phyloP scores from a whole-genome alignment of 106 monocot genomes.

The Cymbidium sinense region DNA sequence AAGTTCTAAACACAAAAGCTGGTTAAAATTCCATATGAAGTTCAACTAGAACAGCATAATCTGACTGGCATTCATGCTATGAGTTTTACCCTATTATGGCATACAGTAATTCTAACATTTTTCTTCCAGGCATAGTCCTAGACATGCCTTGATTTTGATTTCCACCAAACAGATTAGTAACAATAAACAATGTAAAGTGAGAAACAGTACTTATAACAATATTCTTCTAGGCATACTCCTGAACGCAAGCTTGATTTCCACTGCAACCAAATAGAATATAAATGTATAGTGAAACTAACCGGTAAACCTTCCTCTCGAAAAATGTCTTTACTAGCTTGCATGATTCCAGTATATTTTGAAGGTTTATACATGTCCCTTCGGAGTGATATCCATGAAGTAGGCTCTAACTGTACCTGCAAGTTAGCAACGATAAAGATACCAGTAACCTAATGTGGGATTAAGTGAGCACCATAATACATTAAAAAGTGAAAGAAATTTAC shows the following conservation, averaged over 20 bases:
- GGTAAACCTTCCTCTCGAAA: conserved; percentile 79
- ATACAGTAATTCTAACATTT: not conserved
- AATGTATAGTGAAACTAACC: conserved; percentile 27
- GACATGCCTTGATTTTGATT: not conserved
- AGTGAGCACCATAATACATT: not conserved
- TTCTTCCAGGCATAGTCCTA: not conserved
- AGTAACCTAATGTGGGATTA: not conserved
- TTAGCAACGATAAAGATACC: not conserved
- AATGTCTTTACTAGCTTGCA: conserved; percentile 89
- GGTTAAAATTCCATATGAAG: not conserved
- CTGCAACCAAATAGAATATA: not conserved
- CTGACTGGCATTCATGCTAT: conserved; percentile 1
- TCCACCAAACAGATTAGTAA: too few relatives aligned
- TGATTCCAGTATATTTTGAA: conserved; percentile 82
- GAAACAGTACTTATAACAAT: not conserved
- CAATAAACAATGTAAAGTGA: not conserved
- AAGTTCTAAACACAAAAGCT: conserved; percentile 6
- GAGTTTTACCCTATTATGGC: not conserved
- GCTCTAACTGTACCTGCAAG: conserved; percentile 88
- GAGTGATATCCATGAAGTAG: conserved; percentile 64
- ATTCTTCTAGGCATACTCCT: not conserved
- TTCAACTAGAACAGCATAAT: not conserved
- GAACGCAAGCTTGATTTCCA: not conserved
- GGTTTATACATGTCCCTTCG: conserved; percentile 44
- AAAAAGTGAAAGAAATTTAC: not conserved